Percentiles rank a stretch among this genome's conserved stretches.
phyloP scores from a whole-genome alignment of 1,139 yeast genomes.

The Candida albicans region DNA sequence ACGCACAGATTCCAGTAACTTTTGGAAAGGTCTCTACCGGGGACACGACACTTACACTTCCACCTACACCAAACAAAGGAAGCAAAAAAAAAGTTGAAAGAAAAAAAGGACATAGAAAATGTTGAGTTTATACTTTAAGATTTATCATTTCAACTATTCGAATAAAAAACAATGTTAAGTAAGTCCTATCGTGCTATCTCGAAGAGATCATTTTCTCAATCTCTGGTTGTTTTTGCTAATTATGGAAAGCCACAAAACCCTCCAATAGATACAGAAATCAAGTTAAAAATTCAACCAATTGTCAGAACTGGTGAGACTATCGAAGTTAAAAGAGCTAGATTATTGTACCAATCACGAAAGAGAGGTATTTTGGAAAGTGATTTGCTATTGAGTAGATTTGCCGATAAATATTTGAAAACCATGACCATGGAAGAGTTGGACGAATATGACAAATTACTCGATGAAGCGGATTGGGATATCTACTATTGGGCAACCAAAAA shows the following conservation, averaged over 20 bases:
- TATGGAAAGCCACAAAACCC: slow-evolving; percentile 50
- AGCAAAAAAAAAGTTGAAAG: not conserved
- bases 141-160: not conserved
- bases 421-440: slow-evolving; percentile 70
- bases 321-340: slow-evolving; percentile 78
- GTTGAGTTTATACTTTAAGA: not conserved
- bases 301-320: slow-evolving; percentile 72
- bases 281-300: slow-evolving; percentile 69
- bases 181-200: not conserved
- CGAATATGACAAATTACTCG: slow-evolving; percentile 82
- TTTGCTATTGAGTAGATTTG: slow-evolving; percentile 78
- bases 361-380: slow-evolving; percentile 96
- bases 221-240: slow-evolving; percentile 25
- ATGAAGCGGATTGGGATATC: slow-evolving; percentile 97
- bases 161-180: slow-evolving; percentile 2
- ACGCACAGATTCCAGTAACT: too few relatives aligned
- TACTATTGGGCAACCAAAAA: slow-evolving; percentile 96
- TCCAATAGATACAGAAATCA: slow-evolving; percentile 22
- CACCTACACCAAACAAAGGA: too few relatives aligned
- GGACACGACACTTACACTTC: too few relatives aligned
- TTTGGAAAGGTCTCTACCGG: too few relatives aligned
- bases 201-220: slow-evolving; percentile 14
- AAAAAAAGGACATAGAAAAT: too few relatives aligned
- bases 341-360: slow-evolving; percentile 88
- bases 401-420: slow-evolving; percentile 63